Conservation (phyloP, 148 eudicot species). For the Camellia japonica region DNA sequence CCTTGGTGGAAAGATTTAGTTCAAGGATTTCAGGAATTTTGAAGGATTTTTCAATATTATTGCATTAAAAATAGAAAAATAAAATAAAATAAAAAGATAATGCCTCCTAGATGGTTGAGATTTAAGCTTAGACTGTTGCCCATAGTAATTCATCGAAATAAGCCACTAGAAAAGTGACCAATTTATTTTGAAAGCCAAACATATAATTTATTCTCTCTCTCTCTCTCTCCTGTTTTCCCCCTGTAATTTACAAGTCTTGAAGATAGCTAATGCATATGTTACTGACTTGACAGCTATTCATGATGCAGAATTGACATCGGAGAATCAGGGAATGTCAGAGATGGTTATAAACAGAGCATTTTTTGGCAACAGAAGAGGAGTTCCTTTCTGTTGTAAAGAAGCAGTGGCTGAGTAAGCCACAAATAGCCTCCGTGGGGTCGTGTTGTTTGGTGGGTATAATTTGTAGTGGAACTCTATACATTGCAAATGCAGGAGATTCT, state of each 20-base stretch:
- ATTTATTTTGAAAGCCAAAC: background rate
- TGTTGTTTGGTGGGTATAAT: constrained; percentile 78
- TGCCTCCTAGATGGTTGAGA: background rate
- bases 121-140: background rate
- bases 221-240: background rate
- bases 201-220: background rate
- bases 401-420: constrained; percentile 60
- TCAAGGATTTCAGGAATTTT: background rate
- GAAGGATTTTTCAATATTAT: background rate
- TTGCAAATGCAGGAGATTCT: constrained; percentile 88
- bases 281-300: constrained; percentile 47
- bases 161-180: background rate
- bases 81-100: background rate
- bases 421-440: constrained; percentile 79
- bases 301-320: constrained; percentile 68
- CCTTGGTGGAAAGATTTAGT: background rate
- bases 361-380: constrained; percentile 69
- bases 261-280: constrained; percentile 21
- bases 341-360: constrained; percentile 65
- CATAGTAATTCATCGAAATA: background rate
- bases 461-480: constrained; percentile 60
- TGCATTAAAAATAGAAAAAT: background rate
- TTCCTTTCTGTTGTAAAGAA: constrained; percentile 60
- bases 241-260: background rate
- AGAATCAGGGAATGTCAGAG: constrained; percentile 57